Evolutionary conservation across 495 filamentous ascomycete genomes (phyloP), one percentile per base, ranked within the genome.

Genomic region (Aeminium ludgeri): DNA sequence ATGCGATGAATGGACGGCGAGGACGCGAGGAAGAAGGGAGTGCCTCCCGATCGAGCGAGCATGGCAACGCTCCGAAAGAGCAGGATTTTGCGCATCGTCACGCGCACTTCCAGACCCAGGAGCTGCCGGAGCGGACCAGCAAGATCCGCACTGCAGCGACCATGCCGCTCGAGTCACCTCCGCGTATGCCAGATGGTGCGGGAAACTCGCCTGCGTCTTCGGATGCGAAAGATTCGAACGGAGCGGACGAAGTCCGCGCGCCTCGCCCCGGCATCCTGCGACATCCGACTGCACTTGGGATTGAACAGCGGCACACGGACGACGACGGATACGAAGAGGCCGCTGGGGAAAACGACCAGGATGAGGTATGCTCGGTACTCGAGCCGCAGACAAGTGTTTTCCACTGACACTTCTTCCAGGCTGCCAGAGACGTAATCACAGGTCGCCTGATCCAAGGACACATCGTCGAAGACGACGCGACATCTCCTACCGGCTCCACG

Each of bases 391-490:
- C 33, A 7, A 15, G 18, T 23, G 19, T 25, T 16, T 4, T 10
- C 10, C 17, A 19, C 36, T 36, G 19, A 40, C 11, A 40, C 29
- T 11, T 1, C 18, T 15, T 27, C 23, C 34, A 61, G 56, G 76
- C 84, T 33, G 87, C 84, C 19, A 72, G 74, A 30, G 84, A 96
- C 57, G 86, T 97, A 30, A 86, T 85, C 32, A 87, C 86, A 30
- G 91, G 84, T 25, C 74, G 89, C 25, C 66, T 97, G 27, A 72
- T 95, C n/a, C 86, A 95, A 46, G 89, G 89, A 13, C 89, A 96
- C 54, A 80, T 97, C 52, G 91, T 97, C 11, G 79, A 92, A 38
- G 89, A 97, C 59, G 78, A 93, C 55, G 84, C 84, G 52, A 78
- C 77, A n/a, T 84, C 80, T 7, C 75, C 80, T 11, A 61, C 70